Evolutionary conservation across 139 green algal species (phyloP).

Genomic region (Micractinium sp.): DNA sequence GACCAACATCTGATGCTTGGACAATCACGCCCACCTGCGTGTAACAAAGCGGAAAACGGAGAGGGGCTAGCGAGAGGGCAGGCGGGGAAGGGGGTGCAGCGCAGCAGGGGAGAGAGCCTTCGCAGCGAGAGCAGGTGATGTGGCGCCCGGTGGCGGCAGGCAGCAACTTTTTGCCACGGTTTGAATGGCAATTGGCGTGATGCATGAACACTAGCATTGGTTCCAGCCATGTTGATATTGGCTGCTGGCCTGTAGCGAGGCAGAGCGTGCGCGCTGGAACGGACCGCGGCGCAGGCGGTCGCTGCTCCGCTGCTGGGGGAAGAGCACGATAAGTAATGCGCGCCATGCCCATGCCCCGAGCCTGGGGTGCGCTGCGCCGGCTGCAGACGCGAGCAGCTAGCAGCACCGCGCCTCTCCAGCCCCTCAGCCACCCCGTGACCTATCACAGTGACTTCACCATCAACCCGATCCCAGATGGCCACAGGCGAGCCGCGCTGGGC

Average conservation of each 20-base stretch:
- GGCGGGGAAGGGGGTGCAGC: neutral
- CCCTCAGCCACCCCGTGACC: constrained; percentile 42
- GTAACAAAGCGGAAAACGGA: constrained; percentile 15
- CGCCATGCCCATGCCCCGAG: neutral
- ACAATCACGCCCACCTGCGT: neutral
- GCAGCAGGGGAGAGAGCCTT: neutral
- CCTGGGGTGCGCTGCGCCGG: neutral
- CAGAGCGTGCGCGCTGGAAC: too few species aligned
- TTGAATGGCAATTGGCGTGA: too few species aligned
- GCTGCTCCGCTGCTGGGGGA: too few species aligned
- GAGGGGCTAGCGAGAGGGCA: neutral
- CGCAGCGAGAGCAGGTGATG: too few species aligned
- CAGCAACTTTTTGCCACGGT: too few species aligned
- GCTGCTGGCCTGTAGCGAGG: too few species aligned
- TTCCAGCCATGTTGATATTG: too few species aligned
- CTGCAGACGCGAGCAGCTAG: neutral
- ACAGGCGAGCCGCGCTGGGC: constrained; percentile 1
- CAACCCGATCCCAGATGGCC: constrained; percentile 48
- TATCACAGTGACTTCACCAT: constrained; percentile 62
- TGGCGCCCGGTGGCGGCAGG: too few species aligned
- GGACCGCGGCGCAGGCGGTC: too few species aligned
- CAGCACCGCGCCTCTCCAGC: neutral
- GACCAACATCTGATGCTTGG: neutral
- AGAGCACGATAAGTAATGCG: neutral
- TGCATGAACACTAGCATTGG: too few species aligned